phyloP scores from a whole-genome alignment of 2,329 filamentous ascomycete species.

The Myriosclerotinia scirpicola region DNA sequence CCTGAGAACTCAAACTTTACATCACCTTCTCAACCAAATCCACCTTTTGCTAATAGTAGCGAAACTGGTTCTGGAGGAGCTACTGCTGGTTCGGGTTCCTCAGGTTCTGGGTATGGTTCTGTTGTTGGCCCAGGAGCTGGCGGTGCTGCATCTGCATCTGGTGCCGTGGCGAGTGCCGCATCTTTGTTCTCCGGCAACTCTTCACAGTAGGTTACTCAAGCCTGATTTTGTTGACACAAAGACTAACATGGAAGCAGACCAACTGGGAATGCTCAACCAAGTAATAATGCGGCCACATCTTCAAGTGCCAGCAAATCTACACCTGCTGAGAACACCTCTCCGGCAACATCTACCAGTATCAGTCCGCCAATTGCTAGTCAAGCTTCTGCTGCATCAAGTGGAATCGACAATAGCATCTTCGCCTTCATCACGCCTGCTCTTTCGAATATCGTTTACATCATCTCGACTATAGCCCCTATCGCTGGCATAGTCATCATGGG shows the following conservation, averaged over 20 bases:
- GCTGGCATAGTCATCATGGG: constrained; percentile 17
- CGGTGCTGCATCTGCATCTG: constrained; percentile 8
- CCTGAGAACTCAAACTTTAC: constrained; percentile 8
- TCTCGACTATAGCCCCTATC: constrained; percentile 14
- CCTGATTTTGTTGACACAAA: not conserved
- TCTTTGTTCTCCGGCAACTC: constrained; percentile 15
- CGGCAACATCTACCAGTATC: constrained; percentile 5
- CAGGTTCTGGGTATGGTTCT: not conserved
- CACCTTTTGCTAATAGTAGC: constrained; percentile 16
- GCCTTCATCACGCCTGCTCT: constrained; percentile 3
- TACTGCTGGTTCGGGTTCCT: not conserved
- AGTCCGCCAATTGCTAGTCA: constrained; percentile 22
- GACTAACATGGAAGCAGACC: constrained; percentile 2
- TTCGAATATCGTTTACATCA: constrained; percentile 13
- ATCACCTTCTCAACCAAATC: constrained; percentile 11
- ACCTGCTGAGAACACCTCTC: constrained; percentile 19
- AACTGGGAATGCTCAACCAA: constrained; percentile 17
- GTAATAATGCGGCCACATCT: constrained; percentile 7
- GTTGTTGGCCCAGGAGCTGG: not conserved
- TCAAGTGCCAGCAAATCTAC: constrained; percentile 13
- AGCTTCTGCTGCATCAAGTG: constrained; percentile 20
- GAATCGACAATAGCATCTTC: constrained; percentile 17
- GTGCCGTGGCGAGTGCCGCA: constrained; percentile 18
- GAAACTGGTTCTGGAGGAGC: not conserved
- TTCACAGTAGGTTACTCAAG: constrained; percentile 5